These are phyloP conservation scores for Forsythia viridissima DNA, from an alignment of 257 asterid genomes.

Conservation along the genomic window DNA sequence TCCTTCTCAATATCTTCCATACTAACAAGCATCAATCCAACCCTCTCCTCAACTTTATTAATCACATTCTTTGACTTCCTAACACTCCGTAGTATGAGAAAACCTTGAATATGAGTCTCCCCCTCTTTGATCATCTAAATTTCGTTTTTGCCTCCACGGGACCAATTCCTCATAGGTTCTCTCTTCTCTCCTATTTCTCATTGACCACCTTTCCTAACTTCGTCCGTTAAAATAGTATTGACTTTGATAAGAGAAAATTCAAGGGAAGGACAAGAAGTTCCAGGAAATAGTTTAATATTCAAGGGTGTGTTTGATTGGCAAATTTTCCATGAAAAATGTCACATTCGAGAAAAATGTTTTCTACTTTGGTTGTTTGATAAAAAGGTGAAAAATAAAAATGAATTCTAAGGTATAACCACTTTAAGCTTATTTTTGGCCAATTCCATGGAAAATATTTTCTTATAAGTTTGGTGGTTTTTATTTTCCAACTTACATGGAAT, in stretches of 20 bases:
- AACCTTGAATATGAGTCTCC: neutral
- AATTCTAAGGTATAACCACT: too few species aligned
- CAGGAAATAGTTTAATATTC: neutral
- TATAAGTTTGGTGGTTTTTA: too few species aligned
- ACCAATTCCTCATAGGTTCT: neutral
- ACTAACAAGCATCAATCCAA: neutral
- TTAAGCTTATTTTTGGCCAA: too few species aligned
- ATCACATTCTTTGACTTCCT: neutral
- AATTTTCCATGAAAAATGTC: too few species aligned
- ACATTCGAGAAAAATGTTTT: too few species aligned
- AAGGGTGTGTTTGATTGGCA: too few species aligned
- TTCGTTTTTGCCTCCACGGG: neutral
- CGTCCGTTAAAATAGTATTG: neutral
- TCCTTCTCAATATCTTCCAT: neutral
- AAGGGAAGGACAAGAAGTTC: neutral
- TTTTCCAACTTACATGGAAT: too few species aligned
- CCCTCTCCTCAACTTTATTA: neutral
- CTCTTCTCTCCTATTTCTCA: neutral
- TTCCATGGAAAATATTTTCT: too few species aligned
- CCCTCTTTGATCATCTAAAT: neutral
- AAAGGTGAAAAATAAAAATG: too few species aligned
- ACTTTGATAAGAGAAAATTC: neutral
- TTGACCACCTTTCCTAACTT: neutral
- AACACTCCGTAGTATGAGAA: neutral
- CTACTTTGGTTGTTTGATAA: too few species aligned